A percentile compares a stretch with the other conserved stretches of the same genome.
These are phyloP conservation scores for Diospyros kaki DNA, from an alignment of 148 eudicot species.

Conservation along the genomic window DNA sequence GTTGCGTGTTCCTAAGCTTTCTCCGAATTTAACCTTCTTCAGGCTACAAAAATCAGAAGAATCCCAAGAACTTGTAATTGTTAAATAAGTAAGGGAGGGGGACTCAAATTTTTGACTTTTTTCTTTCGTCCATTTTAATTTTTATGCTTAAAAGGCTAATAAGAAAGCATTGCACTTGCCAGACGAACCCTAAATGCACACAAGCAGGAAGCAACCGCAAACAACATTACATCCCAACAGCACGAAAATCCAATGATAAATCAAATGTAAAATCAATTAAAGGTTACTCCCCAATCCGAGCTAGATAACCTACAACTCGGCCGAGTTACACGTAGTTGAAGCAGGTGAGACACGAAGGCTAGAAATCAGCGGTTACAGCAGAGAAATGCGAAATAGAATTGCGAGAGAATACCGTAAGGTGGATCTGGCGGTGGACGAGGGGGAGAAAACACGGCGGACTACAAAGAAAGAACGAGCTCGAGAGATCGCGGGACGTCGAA, in stretches of 20 bases:
- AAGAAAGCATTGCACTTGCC: too few species aligned
- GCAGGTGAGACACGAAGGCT: background rate
- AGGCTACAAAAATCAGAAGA: slow-evolving; percentile 2
- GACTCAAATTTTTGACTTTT: too few species aligned
- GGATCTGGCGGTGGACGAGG: slow-evolving; percentile 24
- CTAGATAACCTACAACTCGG: background rate
- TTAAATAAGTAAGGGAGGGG: background rate
- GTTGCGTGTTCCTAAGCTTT: background rate
- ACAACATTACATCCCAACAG: too few species aligned
- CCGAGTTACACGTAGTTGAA: background rate
- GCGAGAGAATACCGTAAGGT: slow-evolving; percentile 27
- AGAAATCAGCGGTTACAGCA: background rate
- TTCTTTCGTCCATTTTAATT: too few species aligned
- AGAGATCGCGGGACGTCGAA: slow-evolving; percentile 56
- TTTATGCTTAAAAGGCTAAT: too few species aligned
- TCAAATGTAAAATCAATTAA: background rate
- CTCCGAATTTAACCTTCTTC: background rate
- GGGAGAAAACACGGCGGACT: slow-evolving; percentile 42
- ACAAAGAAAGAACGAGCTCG: slow-evolving; percentile 50
- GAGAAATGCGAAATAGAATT: background rate
- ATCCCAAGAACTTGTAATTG: background rate
- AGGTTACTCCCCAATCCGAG: background rate
- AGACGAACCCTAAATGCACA: too few species aligned
- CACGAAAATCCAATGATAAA: too few species aligned
- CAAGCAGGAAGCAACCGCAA: too few species aligned